Evolutionary conservation across 768 basidiomycete genomes (phyloP).

Genomic region (Floccularia luteovirens): DNA sequence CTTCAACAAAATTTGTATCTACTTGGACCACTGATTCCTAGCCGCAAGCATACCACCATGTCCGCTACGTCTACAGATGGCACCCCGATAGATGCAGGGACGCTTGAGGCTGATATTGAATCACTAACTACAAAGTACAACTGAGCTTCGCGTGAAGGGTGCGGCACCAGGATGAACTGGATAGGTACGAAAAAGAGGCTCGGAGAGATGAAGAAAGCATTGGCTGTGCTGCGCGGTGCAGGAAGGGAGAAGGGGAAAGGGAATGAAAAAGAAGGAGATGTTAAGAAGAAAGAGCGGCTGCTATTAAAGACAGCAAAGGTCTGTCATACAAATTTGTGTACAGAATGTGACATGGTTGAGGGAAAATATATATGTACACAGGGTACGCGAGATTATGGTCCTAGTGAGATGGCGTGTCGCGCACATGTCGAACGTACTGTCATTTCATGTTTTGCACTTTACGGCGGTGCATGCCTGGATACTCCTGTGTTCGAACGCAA

Average conservation of each 20-base stretch:
- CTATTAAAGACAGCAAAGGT: constrained; percentile 94
- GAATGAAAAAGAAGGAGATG: constrained; percentile 35
- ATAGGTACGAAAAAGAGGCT: constrained; percentile 64
- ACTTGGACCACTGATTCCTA: no score
- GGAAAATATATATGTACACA: constrained; percentile 17
- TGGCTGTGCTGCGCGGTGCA: constrained; percentile 34
- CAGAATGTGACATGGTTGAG: not conserved
- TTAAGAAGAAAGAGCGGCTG: constrained; percentile 62
- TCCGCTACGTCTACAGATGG: no score
- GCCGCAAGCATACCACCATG: no score
- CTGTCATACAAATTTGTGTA: constrained; percentile 13
- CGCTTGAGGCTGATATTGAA: constrained; percentile 45
- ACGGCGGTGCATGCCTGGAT: constrained; percentile 89
- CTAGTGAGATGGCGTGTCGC: constrained; percentile 87
- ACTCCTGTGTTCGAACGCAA: constrained; percentile 98
- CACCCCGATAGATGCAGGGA: not conserved
- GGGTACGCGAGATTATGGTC: constrained; percentile 95
- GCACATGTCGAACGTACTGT: constrained; percentile 86
- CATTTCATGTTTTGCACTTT: constrained; percentile 80
- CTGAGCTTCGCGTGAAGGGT: constrained; percentile 48
- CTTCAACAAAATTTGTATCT: no score
- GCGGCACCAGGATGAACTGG: constrained; percentile 41
- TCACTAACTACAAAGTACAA: constrained; percentile 52
- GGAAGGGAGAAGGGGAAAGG: constrained; percentile 38
- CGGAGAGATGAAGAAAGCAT: constrained; percentile 56